Evolutionary conservation across 768 basidiomycete species (phyloP), one percentile per base, ranked within the genome.

Genomic region (Exidia glandulosa): DNA sequence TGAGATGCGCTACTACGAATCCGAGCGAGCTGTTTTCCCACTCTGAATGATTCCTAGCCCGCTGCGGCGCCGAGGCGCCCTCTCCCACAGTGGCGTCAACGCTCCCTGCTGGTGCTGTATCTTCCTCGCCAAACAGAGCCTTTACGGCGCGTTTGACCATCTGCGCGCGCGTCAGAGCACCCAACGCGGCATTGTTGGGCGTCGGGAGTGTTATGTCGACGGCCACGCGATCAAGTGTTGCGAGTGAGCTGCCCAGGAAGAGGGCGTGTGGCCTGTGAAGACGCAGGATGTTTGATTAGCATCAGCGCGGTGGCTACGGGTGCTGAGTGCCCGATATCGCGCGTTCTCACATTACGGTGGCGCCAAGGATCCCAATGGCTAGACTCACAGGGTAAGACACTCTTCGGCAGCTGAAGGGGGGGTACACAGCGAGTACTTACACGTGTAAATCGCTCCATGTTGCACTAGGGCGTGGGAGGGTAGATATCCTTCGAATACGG

Each of bases 211-310:
- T 64, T 9, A 55, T 55, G n/a, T 71, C 69, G 36, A 72, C 71
- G 1, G 75, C 73, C 14, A 90, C 66, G 50, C 93, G 76, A 60
- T 93, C 86, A 68, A 93, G 88, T 0, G 90, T 92, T 2, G 91
- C 86, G 3, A 96, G 81, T 32, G 84, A 82, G 2, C 90, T 91
- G 4, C 93, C 94, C 16, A 96, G 77, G 75, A 89, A 93, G n/a
- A 96, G 76, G 61, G 86, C 87, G 70, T 94, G 93, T 0, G 93
- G 93, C 93, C 50, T 54, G 30, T 13, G 27, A 19, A 13, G 9
- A 25, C 16, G 48, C 27, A 27, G 25, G 7, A 54, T 23, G 10
- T 23, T 45, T 19, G 10, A 14, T 6, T 1, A 6, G 16, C 27
- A 54, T 27, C 25, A 19, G 5, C 23, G 23, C 9, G 2, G 27